Evolutionary conservation across 2,329 filamentous ascomycete genomes (phyloP).

Genomic region (Fusarium hostae): DNA sequence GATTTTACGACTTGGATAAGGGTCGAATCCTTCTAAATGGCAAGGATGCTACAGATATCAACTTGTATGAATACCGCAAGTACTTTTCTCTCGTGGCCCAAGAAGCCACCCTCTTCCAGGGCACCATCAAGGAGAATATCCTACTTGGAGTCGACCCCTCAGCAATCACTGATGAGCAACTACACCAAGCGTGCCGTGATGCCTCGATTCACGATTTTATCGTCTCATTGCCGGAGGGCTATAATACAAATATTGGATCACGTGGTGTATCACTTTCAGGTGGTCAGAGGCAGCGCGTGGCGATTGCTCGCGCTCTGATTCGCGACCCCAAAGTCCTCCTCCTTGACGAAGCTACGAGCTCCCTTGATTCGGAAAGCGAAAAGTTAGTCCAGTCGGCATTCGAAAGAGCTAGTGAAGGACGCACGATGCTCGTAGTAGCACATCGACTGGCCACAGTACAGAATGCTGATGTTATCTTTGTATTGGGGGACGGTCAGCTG

Average conservation of each 20-base stretch:
- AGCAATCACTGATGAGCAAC: conserved; percentile 61
- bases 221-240: conserved; percentile 72
- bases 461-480: conserved; percentile 83
- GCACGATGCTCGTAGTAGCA: conserved; percentile 80
- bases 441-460: conserved; percentile 82
- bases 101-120: conserved; percentile 78
- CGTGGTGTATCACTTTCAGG: conserved; percentile 74
- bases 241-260: conserved; percentile 74
- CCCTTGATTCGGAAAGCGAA: conserved; percentile 72
- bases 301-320: conserved; percentile 75
- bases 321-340: conserved; percentile 73
- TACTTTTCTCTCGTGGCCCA: conserved; percentile 78
- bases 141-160: conserved; percentile 70
- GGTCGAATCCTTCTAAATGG: conserved; percentile 75
- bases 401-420: conserved; percentile 68
- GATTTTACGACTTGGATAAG: conserved; percentile 75
- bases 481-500: conserved; percentile 73
- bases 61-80: conserved; percentile 71
- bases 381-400: conserved; percentile 74
- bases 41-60: conserved; percentile 66
- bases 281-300: conserved; percentile 77
- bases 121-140: conserved; percentile 76
- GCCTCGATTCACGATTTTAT: conserved; percentile 80
- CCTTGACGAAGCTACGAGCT: conserved; percentile 78
- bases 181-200: conserved; percentile 65